Evolutionary conservation across 441 rosid species (phyloP), one percentile per base, ranked within the genome.

Genomic region (Corymbia calophylla): DNA sequence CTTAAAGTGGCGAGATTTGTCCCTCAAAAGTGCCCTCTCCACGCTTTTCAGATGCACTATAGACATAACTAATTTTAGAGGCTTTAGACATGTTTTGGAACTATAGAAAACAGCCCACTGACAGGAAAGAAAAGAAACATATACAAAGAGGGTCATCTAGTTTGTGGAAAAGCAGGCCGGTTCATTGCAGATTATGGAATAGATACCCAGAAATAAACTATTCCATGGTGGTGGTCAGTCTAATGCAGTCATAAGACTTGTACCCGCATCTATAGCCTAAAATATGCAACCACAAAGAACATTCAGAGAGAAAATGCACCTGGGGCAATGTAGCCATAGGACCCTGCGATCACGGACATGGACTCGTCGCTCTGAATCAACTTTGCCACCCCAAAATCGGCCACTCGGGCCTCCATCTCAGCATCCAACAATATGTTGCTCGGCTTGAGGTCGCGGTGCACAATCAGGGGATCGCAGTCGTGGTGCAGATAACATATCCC

Each of bases 291-390:
- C 53, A 86, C 17, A 90, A 60, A 88, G 31, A 77, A 3, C 11
- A 27, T 32, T 31, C 31, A 49, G 32, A 80, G 68, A 60, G 39
- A 11, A 47, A 8, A 88, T 93, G 91, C 86, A 97, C 99, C 99
- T 86, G 99, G 99, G 17, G 99, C 99, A 89, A 98, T 98, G 94
- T 98, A 98, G 91, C 99, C 99, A 90, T 96, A 98, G 54, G 99
- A 98, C 1, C 99, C 99, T 8, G 99, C 99, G 10, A 98, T 97
- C 48, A 97, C 99, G 21, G 99, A 98, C 99, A 98, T 98, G 39
- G 99, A 97, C 93, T 98, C 99, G 4, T 98, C 96, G 53, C 95
- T 87, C 85, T 96, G 97, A 87, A 98, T 95, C 89, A 97, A 86
- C 93, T 98, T 98, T 0, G 99, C 99, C 84, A 98, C 98, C 23